These are phyloP conservation scores for Sporodiniella umbellata DNA, from an alignment of 371 early-diverging fungal species.

Conservation along the genomic window DNA sequence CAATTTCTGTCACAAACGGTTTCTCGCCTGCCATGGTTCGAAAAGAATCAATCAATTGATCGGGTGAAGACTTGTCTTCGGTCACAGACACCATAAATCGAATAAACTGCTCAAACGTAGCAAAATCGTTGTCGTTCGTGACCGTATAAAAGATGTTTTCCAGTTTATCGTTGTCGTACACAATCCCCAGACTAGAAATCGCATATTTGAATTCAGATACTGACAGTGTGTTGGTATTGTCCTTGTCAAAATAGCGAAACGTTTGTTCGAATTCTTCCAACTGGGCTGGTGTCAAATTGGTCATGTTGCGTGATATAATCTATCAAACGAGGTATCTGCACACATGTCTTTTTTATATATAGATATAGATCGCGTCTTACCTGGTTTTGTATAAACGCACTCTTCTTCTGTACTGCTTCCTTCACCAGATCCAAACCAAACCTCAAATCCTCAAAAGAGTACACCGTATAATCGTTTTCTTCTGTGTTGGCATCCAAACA, in stretches of 20 bases:
- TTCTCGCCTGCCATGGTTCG: constrained; percentile 82
- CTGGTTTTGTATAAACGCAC: constrained; percentile 90
- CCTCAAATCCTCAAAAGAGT: constrained; percentile 81
- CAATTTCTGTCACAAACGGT: constrained; percentile 73
- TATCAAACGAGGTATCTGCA: constrained; percentile 17
- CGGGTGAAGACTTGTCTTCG: constrained; percentile 89
- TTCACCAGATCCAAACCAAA: constrained; percentile 82
- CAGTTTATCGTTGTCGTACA: constrained; percentile 76
- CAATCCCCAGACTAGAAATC: constrained; percentile 80
- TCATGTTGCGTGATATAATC: constrained; percentile 84
- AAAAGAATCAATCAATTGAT: constrained; percentile 86
- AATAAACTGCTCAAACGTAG: constrained; percentile 88
- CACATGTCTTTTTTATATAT: not conserved
- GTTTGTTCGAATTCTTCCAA: constrained; percentile 90
- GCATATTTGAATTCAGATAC: constrained; percentile 83
- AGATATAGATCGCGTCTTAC: constrained; percentile 24
- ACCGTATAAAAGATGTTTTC: constrained; percentile 64
- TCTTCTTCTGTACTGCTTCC: constrained; percentile 80
- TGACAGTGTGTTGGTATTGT: constrained; percentile 71
- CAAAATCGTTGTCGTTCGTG: constrained; percentile 54
- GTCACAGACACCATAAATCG: constrained; percentile 82
- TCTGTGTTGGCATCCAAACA: constrained; percentile 86
- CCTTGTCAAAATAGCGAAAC: constrained; percentile 88
- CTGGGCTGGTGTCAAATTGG: constrained; percentile 89
- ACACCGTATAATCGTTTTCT: constrained; percentile 92